These are phyloP conservation scores for Paxillus involutus DNA, from an alignment of 768 basidiomycete genomes.

Conservation along the genomic window DNA sequence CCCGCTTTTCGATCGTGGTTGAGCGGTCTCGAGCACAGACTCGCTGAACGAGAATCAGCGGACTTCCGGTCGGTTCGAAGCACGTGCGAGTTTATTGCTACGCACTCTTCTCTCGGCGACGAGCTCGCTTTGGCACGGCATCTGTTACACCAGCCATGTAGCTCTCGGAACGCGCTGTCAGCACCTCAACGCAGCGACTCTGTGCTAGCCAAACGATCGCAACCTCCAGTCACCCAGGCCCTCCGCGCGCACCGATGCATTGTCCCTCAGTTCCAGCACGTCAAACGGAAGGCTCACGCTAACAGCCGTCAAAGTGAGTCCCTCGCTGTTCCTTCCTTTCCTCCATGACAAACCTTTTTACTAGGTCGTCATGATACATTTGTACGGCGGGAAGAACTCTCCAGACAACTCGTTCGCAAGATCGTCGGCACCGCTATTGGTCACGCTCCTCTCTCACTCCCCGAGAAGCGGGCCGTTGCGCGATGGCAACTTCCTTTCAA, in stretches of 20 bases:
- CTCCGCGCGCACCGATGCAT: constrained; percentile 67
- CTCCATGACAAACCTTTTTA: not conserved
- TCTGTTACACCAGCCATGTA: too few species aligned
- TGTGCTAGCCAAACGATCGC: constrained; percentile 56
- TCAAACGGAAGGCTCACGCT: constrained; percentile 91
- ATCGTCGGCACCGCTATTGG: constrained; percentile 88
- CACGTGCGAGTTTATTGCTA: too few species aligned
- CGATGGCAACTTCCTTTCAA: constrained; percentile 96
- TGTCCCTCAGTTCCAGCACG: constrained; percentile 97
- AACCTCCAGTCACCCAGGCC: constrained; percentile 38
- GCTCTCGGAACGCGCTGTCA: too few species aligned
- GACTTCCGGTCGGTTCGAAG: too few species aligned
- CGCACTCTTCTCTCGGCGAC: too few species aligned
- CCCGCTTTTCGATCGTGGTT: too few species aligned
- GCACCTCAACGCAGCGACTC: too few species aligned
- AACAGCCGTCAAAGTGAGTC: constrained; percentile 86
- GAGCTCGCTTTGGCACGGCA: too few species aligned
- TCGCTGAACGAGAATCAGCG: too few species aligned
- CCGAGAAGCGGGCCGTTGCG: constrained; percentile 98
- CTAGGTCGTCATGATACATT: constrained; percentile 97
- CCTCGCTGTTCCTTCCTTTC: not conserved
- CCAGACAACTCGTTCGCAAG: constrained; percentile 84
- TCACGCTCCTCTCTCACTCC: constrained; percentile 95
- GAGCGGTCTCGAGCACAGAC: too few species aligned
- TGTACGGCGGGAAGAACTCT: constrained; percentile 84